These are phyloP conservation scores for Puccinia horiana DNA, from an alignment of 1,284 basidiomycete species.

Conservation along the genomic window DNA sequence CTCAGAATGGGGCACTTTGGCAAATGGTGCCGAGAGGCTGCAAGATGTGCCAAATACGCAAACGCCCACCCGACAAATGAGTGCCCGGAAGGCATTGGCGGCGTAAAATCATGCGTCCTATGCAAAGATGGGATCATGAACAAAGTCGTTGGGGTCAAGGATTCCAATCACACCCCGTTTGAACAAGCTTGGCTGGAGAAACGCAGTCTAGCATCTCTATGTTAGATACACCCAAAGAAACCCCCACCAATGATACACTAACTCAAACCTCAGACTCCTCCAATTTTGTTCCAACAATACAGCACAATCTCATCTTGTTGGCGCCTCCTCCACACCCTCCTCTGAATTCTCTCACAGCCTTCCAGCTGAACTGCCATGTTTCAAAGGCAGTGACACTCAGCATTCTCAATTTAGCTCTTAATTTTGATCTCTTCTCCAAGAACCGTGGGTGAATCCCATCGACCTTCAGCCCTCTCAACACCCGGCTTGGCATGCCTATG, in stretches of 20 bases:
- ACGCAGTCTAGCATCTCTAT: neutral
- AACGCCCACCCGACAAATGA: neutral
- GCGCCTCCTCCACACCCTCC: too few species aligned
- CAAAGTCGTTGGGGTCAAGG: neutral
- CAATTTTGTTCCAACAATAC: neutral
- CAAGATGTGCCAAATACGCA: slow-evolving; percentile 9
- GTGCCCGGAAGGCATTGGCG: neutral
- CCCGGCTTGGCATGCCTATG: neutral
- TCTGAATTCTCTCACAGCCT: neutral
- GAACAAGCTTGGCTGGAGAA: neutral
- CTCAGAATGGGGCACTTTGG: neutral
- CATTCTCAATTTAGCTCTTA: too few species aligned
- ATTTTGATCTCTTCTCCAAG: neutral
- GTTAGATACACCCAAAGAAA: neutral
- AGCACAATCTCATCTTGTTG: too few species aligned
- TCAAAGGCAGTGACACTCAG: neutral
- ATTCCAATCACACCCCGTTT: neutral
- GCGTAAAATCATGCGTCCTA: neutral
- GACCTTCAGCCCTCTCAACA: neutral
- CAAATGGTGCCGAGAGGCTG: neutral
- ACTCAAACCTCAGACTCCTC: neutral
- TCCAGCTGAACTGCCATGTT: too few species aligned
- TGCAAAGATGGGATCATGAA: neutral
- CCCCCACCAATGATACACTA: neutral
- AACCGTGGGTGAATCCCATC: neutral